Evolutionary conservation across 805 yeast genomes (phyloP).

Genomic region (Starmera quercuum): DNA sequence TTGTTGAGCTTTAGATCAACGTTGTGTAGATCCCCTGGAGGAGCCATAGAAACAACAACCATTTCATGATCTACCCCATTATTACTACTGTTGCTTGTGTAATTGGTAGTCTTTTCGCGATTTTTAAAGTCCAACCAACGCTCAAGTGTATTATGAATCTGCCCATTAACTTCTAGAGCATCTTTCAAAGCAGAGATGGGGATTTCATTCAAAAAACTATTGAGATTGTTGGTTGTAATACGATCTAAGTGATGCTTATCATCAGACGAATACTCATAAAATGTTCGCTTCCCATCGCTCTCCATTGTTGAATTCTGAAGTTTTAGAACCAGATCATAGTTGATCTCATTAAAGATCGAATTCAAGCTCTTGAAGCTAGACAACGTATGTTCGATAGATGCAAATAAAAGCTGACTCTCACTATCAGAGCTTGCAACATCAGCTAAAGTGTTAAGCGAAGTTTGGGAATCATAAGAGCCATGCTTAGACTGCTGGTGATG

Average conservation of each 20-base stretch:
- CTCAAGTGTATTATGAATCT: conserved; percentile 6
- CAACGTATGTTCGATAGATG: not conserved
- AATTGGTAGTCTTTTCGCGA: not conserved
- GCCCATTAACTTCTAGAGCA: conserved; percentile 1
- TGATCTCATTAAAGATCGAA: conserved; percentile 11
- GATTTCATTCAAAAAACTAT: conserved; percentile 6
- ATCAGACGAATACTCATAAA: conserved; percentile 1
- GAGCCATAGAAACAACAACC: no score
- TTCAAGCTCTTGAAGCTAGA: conserved; percentile 2
- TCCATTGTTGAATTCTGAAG: conserved; percentile 1
- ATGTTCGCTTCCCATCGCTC: not conserved
- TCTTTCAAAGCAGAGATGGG: conserved; percentile 4
- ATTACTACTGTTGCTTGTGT: no score
- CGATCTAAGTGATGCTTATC: no score
- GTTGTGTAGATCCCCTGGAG: no score
- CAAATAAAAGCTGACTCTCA: not conserved
- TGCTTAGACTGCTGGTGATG: conserved; percentile 4
- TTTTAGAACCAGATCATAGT: conserved; percentile 9
- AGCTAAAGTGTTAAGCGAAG: conserved; percentile 17
- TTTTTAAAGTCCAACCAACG: conserved; percentile 4
- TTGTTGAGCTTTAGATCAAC: no score
- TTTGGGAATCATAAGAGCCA: conserved; percentile 17
- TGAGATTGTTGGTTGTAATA: not conserved
- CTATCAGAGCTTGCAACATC: conserved; percentile 14
- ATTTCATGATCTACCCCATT: no score